These are phyloP conservation scores for Insectozyma bohioensis DNA, from an alignment of 1,139 yeast genomes.

Conservation along the genomic window DNA sequence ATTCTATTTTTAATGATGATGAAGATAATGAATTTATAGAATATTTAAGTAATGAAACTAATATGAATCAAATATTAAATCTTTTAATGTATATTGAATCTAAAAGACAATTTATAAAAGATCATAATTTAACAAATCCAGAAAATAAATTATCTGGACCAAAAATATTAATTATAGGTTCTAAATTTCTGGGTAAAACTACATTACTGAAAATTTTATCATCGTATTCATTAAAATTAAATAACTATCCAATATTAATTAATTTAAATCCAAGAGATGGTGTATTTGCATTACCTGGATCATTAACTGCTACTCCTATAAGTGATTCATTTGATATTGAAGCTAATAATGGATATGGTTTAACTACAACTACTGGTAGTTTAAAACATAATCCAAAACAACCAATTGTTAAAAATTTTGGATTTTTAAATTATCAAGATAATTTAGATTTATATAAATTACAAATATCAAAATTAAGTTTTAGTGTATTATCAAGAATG, in stretches of 20 bases:
- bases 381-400: slow-evolving; percentile 80
- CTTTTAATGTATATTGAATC: slow-evolving; percentile 77
- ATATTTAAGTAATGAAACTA: slow-evolving; percentile 69
- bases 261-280: slow-evolving; percentile 83
- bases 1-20: slow-evolving; percentile 34
- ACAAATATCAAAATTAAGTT: slow-evolving; percentile 56
- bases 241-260: slow-evolving; percentile 64
- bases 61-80: slow-evolving; percentile 62
- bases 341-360: slow-evolving; percentile 73
- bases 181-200: slow-evolving; percentile 74
- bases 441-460: slow-evolving; percentile 63
- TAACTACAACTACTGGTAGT: slow-evolving; percentile 80
- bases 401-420: slow-evolving; percentile 80
- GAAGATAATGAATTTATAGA: slow-evolving; percentile 46
- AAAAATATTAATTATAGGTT: slow-evolving; percentile 72
- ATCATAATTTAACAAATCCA: slow-evolving; percentile 21
- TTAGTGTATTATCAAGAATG: slow-evolving; percentile 56
- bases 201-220: slow-evolving; percentile 65
- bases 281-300: slow-evolving; percentile 80
- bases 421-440: slow-evolving; percentile 59
- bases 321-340: slow-evolving; percentile 82
- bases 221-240: slow-evolving; percentile 75
- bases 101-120: slow-evolving; percentile 43
- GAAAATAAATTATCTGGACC: slow-evolving; percentile 47
- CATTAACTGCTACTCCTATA: slow-evolving; percentile 79